Evolutionary conservation across 2,329 filamentous ascomycete species (phyloP), one percentile per base, ranked within the genome.

Genomic region (Cryphonectria nitschkei): DNA sequence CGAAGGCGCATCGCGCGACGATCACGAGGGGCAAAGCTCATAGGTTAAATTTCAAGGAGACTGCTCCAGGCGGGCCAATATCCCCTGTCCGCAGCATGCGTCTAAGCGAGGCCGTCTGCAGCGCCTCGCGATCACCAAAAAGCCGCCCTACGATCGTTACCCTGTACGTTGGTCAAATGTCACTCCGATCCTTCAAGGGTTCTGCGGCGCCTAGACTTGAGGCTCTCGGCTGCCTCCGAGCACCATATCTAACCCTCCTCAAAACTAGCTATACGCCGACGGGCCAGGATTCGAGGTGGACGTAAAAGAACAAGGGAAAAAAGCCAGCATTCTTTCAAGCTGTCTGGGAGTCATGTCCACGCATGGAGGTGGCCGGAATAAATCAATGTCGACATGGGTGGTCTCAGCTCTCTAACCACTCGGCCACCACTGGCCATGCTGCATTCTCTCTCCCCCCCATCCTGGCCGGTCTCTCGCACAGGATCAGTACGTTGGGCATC

Each of bases 11-110:
- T 67, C 54, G 16, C 52, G 52, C 37, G 26, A 60, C 37, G 54
- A 67, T 67, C 65, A 67, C 65, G 65, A 67, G 65, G 65, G 39
- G 26, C 9, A 19, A 39, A 9, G 54, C 54, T 61, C 34, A 43
- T 46, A 32, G 26, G 26, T 60, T 37, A 26, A n/a, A 37, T 16
- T 22, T 37, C 13, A 34, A 46, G 32, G 26, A 32, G 39, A 22
- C 56, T 11, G 29, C 16, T 50, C 50, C 34, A 19, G 58, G 32
- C 41, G 65, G 54, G 11, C 41, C 54, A 32, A 58, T 14, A 16
- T 22, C 16, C 65, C 65, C 39, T 39, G 37, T 50, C 65, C 26
- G 65, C 65, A 60, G 56, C 65, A 41, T 67, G 65, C 50, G 37
- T 67, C 37, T 58, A 43, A 60, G 41, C 65, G 54, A 43, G 65